Evolutionary conservation across 257 asterid species (phyloP).

Genomic region (Cinchona pubescens): DNA sequence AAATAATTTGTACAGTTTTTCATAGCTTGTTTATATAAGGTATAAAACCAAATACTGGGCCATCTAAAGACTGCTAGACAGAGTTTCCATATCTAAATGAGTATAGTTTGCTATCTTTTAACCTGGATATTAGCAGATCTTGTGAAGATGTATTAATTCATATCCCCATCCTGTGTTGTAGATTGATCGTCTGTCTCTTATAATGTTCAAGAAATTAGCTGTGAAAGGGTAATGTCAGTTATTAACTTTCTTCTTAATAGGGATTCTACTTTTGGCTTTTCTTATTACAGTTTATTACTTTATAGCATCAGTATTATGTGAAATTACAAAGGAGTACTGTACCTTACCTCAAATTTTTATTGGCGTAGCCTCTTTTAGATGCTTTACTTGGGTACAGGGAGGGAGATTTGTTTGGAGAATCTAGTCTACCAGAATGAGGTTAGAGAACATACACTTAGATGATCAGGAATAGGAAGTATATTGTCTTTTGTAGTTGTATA

Average conservation of each 20-base stretch:
- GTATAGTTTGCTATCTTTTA: not conserved
- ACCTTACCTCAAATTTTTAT: not conserved
- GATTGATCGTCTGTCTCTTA: no score
- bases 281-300: not conserved
- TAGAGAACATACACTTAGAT: not conserved
- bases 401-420: not conserved
- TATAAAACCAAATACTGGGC: not conserved
- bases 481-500: not conserved
- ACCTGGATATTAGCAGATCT: not conserved
- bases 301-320: not conserved
- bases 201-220: not conserved
- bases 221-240: not conserved
- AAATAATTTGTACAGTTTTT: not conserved
- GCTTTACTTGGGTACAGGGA: not conserved
- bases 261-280: not conserved
- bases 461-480: not conserved
- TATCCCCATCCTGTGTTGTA: not conserved
- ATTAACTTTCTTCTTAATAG: not conserved
- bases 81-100: not conserved
- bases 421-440: not conserved
- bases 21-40: not conserved
- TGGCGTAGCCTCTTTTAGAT: not conserved
- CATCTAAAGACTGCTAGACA: not conserved
- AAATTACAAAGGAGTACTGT: not conserved
- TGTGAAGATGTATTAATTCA: not conserved